Evolutionary conservation across 2,329 filamentous ascomycete species (phyloP).

Genomic region (Cladosporium sphaerospermum): DNA sequence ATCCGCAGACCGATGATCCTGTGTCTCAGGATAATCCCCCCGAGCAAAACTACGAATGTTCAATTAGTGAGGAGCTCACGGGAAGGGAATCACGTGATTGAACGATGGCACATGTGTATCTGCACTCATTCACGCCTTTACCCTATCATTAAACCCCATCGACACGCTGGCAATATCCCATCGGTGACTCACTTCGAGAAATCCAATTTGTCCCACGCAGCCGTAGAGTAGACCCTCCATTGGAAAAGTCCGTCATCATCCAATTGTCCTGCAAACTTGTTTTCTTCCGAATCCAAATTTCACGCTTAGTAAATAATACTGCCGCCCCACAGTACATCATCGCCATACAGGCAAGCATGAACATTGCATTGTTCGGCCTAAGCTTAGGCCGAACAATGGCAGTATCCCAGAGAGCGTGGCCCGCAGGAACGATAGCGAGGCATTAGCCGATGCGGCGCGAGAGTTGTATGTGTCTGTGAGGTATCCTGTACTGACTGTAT

Average conservation of each 20-base stretch:
- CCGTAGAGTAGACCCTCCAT: too few species aligned
- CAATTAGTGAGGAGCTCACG: too few species aligned
- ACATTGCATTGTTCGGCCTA: constrained; percentile 35
- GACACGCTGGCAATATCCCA: too few species aligned
- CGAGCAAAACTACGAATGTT: too few species aligned
- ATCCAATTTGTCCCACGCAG: too few species aligned
- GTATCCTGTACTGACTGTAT: constrained; percentile 38
- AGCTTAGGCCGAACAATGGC: constrained; percentile 36
- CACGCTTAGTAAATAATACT: constrained; percentile 34
- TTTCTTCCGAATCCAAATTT: constrained; percentile 30
- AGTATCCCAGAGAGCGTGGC: constrained; percentile 35
- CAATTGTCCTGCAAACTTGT: constrained; percentile 30
- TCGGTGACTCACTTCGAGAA: too few species aligned
- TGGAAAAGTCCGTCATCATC: background rate
- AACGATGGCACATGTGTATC: too few species aligned
- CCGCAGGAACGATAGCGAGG: constrained; percentile 37
- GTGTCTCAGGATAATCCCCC: too few species aligned
- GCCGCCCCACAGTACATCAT: constrained; percentile 29
- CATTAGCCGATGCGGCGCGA: constrained; percentile 42
- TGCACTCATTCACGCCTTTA: too few species aligned
- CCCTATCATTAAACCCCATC: too few species aligned
- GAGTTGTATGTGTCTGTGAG: constrained; percentile 41
- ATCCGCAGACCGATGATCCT: too few species aligned
- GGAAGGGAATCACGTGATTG: too few species aligned
- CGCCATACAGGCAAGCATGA: constrained; percentile 37